Base-by-base conservation (phyloP, 2,329 filamentous ascomycete genomes). In the Cercospora nicotianae region DNA sequence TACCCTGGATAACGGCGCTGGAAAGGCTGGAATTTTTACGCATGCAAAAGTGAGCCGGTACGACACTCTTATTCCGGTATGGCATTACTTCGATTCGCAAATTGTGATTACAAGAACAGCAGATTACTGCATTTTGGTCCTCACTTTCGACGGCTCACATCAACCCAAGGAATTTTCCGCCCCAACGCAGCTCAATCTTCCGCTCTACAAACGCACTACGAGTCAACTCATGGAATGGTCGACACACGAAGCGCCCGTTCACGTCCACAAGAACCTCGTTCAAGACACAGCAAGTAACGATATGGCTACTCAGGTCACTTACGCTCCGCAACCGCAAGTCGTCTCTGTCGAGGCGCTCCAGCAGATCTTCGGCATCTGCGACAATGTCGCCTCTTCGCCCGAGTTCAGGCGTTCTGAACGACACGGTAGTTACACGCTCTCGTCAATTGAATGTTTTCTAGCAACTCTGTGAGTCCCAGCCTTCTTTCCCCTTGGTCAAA, bases 301-400 rank as follows among this genome's bases (percentile, higher is more conserved):
- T 13, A 73, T 64, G 48, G 67, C 70, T 63, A 72, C 65, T 20
- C 72, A 71, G 18, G 64, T 69, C 12, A 71, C 64, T 48, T 28
- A 45, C n/a, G 20, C n/a, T 39, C 58, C 31, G 58, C 64, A 61
- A 48, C 18, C 59, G 58, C 64, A 61, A 55, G 18, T 48, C 48
- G 26, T 42, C 62, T 36, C 20, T 30, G 42, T 28, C 59, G 51
- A 55, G 66, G 59, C 63, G 59, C 63, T 68, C 58, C 66, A 45
- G 63, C 63, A 65, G 55, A 48, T 68, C 63, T 68, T 65, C 63
- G 33, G 18, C 60, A 65, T 68, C 60, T 65, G 51, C 66, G 66
- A 68, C 60, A 18, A 63, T 63, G 62, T 65, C 62, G 62, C 36
- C 62, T n/a, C 48, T 4, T 53, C 18, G 45, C 23, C 6, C 13